Evolutionary conservation across 2,329 filamentous ascomycete species (phyloP), one percentile per base, ranked within the genome.

Genomic region (Diplodia mutila): DNA sequence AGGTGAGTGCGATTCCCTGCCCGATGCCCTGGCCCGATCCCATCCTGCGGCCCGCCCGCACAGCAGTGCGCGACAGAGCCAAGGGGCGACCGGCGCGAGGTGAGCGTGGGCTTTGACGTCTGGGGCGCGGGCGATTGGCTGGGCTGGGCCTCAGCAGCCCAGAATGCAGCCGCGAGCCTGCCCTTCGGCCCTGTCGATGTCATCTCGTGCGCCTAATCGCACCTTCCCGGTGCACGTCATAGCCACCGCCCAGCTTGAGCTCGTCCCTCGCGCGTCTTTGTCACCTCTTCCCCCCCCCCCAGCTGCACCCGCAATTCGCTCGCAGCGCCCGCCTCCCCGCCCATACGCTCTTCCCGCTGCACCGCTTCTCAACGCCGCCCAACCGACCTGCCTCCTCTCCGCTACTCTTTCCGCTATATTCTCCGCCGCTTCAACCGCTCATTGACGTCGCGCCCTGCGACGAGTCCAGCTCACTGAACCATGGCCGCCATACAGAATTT

Each of bases 401-500:
- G 52, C 29, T 46, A 29, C 69, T 51, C 49, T 42, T 32, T 51
- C 52, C 42, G 42, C 42, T 46, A 21, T 21, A 46, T 46, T 46
- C 42, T 46, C 42, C 42, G 42, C 42, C 42, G 18, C 42, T 21
- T 46, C 42, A 21, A 46, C 42, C 42, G 21, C 23, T 32, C 16
- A 46, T 67, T 53, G 61, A n/a, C 25, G 63, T 49, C 67, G 29
- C 34, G 53, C 49, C 34, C 34, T 57, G 61, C 53, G 64, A 57
- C 51, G 51, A 66, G 52, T 14, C 51, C 29, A 32, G 23, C 48
- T 42, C 57, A 66, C 71, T 72, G 52, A 75, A 80, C 67, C 76
- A 89, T 89, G 87, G 88, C 86, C 74, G 87, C 87, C 55, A 97
- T 97, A 83, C 94, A 97, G 84, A 95, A 95, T 78, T 88, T 97